These are phyloP conservation scores for Lagerstroemia speciosa DNA, from an alignment of 345 rosid species.

Conservation along the genomic window DNA sequence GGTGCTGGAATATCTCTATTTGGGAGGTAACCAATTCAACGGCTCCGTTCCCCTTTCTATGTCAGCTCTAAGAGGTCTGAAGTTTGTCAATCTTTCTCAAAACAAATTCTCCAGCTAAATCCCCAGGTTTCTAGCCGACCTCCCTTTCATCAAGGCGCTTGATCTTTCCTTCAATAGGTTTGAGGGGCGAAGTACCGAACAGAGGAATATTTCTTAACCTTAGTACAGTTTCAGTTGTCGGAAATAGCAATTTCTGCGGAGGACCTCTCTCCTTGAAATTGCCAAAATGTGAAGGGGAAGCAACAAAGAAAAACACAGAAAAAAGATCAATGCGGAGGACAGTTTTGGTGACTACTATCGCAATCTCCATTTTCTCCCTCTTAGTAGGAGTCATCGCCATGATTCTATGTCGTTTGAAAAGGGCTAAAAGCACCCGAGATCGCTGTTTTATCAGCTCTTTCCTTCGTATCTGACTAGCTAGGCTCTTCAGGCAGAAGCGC, in stretches of 20 bases:
- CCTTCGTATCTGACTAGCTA: no score
- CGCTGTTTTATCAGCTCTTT: no score
- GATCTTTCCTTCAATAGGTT: slow-evolving; percentile 12
- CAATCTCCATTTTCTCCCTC: background rate
- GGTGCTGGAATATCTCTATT: background rate
- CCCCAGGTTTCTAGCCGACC: slow-evolving; percentile 5
- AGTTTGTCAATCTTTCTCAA: background rate
- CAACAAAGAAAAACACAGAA: background rate
- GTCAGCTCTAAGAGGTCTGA: background rate
- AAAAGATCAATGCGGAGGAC: background rate
- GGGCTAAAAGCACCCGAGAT: no score
- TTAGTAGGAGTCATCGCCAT: background rate
- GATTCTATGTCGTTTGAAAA: background rate
- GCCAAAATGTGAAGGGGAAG: background rate
- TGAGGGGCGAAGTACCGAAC: slow-evolving; percentile 4
- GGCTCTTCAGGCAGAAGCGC: background rate
- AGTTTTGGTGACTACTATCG: background rate
- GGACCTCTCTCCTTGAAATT: slow-evolving; percentile 1
- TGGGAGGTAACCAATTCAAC: slow-evolving; percentile 2
- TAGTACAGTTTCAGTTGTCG: background rate
- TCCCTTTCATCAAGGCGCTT: slow-evolving; percentile 1
- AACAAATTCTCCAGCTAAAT: slow-evolving; percentile 7
- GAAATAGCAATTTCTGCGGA: background rate
- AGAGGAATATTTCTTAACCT: background rate
- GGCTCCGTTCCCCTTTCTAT: slow-evolving; percentile 6